Evolutionary conservation across 495 filamentous ascomycete species (phyloP).

Genomic region (Letharia lupina): DNA sequence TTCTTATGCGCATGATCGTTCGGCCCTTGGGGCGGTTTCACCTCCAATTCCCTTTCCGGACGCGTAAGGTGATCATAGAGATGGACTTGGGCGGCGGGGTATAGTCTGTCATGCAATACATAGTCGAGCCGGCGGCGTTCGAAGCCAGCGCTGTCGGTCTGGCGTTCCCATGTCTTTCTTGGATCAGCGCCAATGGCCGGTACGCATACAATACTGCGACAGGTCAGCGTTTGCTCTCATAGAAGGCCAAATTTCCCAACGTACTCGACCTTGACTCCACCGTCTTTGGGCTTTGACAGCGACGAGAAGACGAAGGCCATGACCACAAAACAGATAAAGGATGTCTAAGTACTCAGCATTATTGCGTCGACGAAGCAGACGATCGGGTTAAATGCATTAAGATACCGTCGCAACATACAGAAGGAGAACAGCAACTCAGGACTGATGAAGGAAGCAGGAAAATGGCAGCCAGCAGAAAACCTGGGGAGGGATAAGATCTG

Average conservation of each 20-base stretch:
- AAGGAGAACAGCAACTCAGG: background rate
- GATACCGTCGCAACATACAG: background rate
- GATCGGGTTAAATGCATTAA: background rate
- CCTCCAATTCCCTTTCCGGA: constrained; percentile 10
- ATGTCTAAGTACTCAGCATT: background rate
- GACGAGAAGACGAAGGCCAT: constrained; percentile 21
- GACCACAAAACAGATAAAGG: background rate
- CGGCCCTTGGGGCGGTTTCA: constrained; percentile 4
- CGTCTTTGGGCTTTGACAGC: constrained; percentile 9
- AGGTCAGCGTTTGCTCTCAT: constrained; percentile 6
- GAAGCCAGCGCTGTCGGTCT: constrained; percentile 18
- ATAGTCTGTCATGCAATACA: constrained; percentile 26
- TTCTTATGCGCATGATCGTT: constrained; percentile 1
- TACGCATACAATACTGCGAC: constrained; percentile 36
- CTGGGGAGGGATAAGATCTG: background rate
- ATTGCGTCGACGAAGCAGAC: background rate
- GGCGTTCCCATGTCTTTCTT: constrained; percentile 31
- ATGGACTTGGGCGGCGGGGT: constrained; percentile 15
- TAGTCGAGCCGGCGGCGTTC: constrained; percentile 26
- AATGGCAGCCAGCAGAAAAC: background rate
- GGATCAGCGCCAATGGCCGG: constrained; percentile 40
- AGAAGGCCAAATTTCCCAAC: constrained; percentile 14
- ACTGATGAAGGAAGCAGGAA: background rate
- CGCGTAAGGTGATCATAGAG: constrained; percentile 22
- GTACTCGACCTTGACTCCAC: constrained; percentile 34